These are phyloP conservation scores for Pinus tabuliformis DNA, from an alignment of 75 land plant species.

Conservation along the genomic window DNA sequence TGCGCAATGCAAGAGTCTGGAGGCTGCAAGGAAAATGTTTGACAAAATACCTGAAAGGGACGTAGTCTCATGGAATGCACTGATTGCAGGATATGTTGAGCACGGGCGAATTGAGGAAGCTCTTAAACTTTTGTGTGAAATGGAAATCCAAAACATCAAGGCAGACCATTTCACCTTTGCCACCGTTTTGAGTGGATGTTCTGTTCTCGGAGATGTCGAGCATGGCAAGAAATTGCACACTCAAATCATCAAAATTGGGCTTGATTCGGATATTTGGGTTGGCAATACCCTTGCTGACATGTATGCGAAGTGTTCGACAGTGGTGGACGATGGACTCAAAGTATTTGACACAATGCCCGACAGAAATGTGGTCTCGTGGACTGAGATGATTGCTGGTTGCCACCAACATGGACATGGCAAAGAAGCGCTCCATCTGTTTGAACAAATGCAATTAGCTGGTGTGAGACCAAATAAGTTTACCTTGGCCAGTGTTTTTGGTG, in stretches of 20 bases:
- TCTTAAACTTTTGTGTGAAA: slow-evolving; percentile 38
- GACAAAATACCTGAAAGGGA: slow-evolving; percentile 11
- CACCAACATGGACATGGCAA: slow-evolving; percentile 5
- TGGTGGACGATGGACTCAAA: slow-evolving; percentile 26
- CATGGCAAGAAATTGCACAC: slow-evolving; percentile 32
- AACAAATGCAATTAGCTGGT: background rate
- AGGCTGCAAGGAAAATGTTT: slow-evolving; percentile 19
- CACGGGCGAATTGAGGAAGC: slow-evolving; percentile 34
- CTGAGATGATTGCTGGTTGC: slow-evolving; percentile 27
- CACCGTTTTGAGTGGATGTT: slow-evolving; percentile 40
- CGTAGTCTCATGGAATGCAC: slow-evolving; percentile 61
- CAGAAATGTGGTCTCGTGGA: slow-evolving; percentile 10
- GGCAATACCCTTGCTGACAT: slow-evolving; percentile 38
- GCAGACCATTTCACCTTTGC: slow-evolving; percentile 37
- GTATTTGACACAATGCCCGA: slow-evolving; percentile 2
- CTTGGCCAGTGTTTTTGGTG: background rate
- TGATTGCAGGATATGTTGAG: slow-evolving; percentile 44
- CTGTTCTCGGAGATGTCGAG: slow-evolving; percentile 25
- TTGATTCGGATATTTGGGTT: slow-evolving; percentile 19
- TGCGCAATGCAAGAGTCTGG: background rate
- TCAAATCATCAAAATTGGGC: slow-evolving; percentile 29
- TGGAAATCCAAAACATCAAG: slow-evolving; percentile 29
- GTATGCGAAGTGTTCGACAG: slow-evolving; percentile 44
- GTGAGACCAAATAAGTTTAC: background rate
- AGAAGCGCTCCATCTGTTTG: slow-evolving; percentile 2